Evolutionary conservation across 1,284 basidiomycete species (phyloP).

Genomic region (Microbotryum silenes-acaulis): DNA sequence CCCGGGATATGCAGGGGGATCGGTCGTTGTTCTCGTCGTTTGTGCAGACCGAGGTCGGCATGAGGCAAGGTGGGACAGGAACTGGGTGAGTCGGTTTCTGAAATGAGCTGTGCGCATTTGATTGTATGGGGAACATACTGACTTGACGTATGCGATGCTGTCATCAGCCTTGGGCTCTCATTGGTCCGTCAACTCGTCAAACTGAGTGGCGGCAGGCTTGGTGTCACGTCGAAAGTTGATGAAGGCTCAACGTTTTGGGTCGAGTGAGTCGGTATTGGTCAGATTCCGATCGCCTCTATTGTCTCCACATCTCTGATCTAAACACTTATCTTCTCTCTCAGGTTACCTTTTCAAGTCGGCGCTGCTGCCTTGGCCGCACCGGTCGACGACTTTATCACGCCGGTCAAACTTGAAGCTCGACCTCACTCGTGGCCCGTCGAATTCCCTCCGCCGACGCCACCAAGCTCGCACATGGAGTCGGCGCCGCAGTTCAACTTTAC

Average conservation of each 20-base stretch:
- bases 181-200: conserved; percentile 81
- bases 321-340: too few species aligned
- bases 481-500: too few species aligned
- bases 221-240: conserved; percentile 45
- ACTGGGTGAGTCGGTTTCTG: background rate
- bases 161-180: conserved; percentile 54
- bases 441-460: too few species aligned
- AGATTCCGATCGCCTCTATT: too few species aligned
- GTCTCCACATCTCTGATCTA: too few species aligned
- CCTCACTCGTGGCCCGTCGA: too few species aligned
- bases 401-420: too few species aligned
- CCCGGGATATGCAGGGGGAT: conserved; percentile 53
- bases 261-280: conserved; percentile 42
- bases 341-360: too few species aligned
- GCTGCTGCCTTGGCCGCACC: too few species aligned
- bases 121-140: conserved; percentile 38
- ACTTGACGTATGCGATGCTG: background rate
- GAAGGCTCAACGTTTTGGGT: conserved; percentile 61
- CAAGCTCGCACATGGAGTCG: too few species aligned
- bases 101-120: too few species aligned
- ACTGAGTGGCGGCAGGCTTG: conserved; percentile 67
- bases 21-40: conserved; percentile 4
- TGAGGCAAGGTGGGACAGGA: conserved; percentile 55
- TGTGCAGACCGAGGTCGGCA: conserved; percentile 50
- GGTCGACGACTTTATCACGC: too few species aligned